Base-by-base conservation (phyloP, 768 basidiomycete species). In the Rhodotorula sphaerocarpa region DNA sequence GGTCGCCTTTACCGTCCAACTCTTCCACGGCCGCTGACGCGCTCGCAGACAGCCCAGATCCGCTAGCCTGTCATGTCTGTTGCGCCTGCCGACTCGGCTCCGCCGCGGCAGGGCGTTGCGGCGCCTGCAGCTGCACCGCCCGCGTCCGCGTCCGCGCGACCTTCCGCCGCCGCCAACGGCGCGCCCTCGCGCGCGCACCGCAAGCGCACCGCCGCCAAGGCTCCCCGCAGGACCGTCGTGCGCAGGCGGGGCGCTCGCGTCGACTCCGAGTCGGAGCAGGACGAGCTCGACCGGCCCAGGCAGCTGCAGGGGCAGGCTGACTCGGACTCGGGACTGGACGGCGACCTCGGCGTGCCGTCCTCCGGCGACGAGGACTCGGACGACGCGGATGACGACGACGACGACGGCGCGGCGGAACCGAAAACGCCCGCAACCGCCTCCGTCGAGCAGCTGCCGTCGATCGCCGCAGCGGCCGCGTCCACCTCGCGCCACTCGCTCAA, bases 271-370 rank as follows among this genome's bases (percentile, higher is more conserved):
- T 41, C 16, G 33, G 63, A 60, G 43, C 44, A 44, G 16, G 58
- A 60, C n/a, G 52, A 44, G 36, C 16, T 39, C 36, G 36, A 39
- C 36, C 10, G 16, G 10, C 36, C 10, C 16, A 9, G 36, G 10
- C 36, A 39, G 36, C 36, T 10, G 36, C 36, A 9, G 36, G 36
- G 36, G 9, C 16, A 9, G 36, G 9, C 36, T 16, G 36, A 39
- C 36, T 59, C 48, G 31, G 57, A 58, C 43, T 41, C 57, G 14
- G 63, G 59, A 25, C 50, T 47, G n/a, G n/a, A n/a, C n/a, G n/a
- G n/a, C 0, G 63, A 59, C 50, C 44, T 41, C 36, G 36, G 16
- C n/a, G 47, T 27, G 15, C 57, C 56, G 7, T 31, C 56, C 20
- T n/a, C 36, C 23, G 46, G 14, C 39, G 31, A 15, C 48, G 11